These are phyloP conservation scores for Tetrapyrgos nigripes DNA, from an alignment of 1,284 basidiomycete species.

Conservation along the genomic window DNA sequence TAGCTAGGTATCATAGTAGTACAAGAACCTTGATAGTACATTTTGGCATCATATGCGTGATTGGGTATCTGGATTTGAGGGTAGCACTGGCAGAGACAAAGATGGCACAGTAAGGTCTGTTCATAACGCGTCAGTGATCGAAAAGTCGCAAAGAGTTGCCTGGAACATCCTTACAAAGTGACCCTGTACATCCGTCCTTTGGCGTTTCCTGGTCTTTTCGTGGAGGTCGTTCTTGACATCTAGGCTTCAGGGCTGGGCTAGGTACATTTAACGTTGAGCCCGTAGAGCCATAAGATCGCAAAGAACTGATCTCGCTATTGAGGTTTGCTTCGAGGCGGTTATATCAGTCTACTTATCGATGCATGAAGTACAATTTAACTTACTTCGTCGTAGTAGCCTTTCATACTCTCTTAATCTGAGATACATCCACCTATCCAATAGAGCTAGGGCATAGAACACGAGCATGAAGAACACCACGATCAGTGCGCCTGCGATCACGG, in stretches of 20 bases:
- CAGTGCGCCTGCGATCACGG: constrained; percentile 12
- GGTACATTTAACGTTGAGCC: not conserved
- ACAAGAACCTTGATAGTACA: no score
- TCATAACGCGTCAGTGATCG: no score
- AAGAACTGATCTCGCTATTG: not conserved
- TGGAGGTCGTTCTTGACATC: not conserved
- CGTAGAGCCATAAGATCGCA: not conserved
- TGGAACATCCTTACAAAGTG: no score
- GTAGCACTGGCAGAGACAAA: no score
- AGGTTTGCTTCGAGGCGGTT: not conserved
- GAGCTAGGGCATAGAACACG: constrained; percentile 36
- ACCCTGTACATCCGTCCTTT: no score
- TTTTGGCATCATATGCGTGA: no score
- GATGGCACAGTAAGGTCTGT: no score
- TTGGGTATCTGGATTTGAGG: no score
- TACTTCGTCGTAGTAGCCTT: not conserved
- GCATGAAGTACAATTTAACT: not conserved
- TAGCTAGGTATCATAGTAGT: no score
- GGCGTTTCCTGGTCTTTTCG: not conserved
- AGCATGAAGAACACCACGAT: constrained; percentile 30
- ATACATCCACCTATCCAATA: constrained; percentile 39
- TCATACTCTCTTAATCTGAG: constrained; percentile 27
- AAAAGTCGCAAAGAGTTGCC: no score
- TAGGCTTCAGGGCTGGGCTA: not conserved
- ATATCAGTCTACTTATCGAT: not conserved